Evolutionary conservation across 148 eudicot genomes (phyloP), one percentile per base, ranked within the genome.

Genomic region (Dysphania ambrosioides): DNA sequence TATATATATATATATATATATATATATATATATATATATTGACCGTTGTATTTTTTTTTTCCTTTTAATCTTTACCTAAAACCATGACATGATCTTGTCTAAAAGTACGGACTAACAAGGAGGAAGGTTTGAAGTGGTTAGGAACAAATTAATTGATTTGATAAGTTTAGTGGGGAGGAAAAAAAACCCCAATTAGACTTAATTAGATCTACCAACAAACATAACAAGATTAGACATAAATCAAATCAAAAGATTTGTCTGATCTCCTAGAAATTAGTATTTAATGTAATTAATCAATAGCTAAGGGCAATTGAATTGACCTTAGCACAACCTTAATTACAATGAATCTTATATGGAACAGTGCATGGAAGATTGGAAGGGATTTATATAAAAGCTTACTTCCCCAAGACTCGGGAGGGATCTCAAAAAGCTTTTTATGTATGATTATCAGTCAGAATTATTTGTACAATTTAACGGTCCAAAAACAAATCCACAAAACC

Each of bases 381-480:
- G n/a, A n/a, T n/a, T n/a, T 71, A 19, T 38, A 77, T 56, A 32
- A 73, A 70, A 70, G 41, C 57, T 35, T 47, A 62, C 53, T 36
- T 40, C 66, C 68, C 82, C 74, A 69, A 74, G 74, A 74, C 74
- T 74, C 74, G 75, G 73, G 74, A 69, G 70, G 57, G 78, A 79
- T 79, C 78, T 79, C 49, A 62, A 70, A 64, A 79, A 70, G 44
- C 49, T 40, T 65, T 72, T 16, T 30, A 19, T 13, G 4, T 9
- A 38, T 19, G 16, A 44, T n/a, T n/a, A n/a, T 60, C 66, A 40
- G 7, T 55, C 57, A 53, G 21, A 53, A 21, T 5, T 18, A 21
- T 19, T 18, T 4, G 24, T 42, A 53, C 32, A 74, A 74, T 59
- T 2, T 0, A 63, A 36, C 0, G 7, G 15, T 15, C 26, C 32